A percentile compares a stretch with the other conserved stretches of the same genome.
Conservation (phyloP, 805 yeast genomes). For the Ogataea philodendri region DNA sequence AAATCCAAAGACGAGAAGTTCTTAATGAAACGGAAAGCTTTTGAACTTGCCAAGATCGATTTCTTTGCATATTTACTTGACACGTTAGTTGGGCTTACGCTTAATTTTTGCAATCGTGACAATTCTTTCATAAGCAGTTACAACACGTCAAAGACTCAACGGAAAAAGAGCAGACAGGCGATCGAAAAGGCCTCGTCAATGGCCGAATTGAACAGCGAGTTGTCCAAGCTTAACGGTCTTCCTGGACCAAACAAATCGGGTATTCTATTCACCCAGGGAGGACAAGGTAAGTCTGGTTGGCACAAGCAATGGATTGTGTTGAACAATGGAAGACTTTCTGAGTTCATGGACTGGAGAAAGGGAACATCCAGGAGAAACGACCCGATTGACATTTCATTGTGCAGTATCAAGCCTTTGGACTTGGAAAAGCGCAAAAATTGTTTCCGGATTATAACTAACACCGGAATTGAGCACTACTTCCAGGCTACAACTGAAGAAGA, state of each 20-base stretch:
- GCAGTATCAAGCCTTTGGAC: conserved; percentile 52
- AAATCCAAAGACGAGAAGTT: conserved; percentile 35
- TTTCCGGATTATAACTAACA: conserved; percentile 73
- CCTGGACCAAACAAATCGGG: conserved; percentile 37
- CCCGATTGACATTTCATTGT: conserved; percentile 70
- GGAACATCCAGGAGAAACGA: conserved; percentile 59
- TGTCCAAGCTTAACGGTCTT: conserved; percentile 38
- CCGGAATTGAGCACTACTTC: conserved; percentile 62
- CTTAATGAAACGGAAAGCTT: conserved; percentile 29
- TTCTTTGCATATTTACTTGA: conserved; percentile 33
- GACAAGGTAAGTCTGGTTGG: conserved; percentile 70
- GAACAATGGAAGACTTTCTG: conserved; percentile 62
- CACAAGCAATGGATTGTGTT: conserved; percentile 86
- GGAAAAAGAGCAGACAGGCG: conserved; percentile 20
- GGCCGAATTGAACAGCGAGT: conserved; percentile 36
- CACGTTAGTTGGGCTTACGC: conserved; percentile 20
- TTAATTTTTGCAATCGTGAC: conserved; percentile 18
- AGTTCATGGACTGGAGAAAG: conserved; percentile 78
- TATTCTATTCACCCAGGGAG: conserved; percentile 55
- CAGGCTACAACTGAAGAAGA: conserved; percentile 74
- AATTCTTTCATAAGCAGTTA: conserved; percentile 12
- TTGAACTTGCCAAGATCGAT: conserved; percentile 33
- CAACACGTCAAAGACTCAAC: conserved; percentile 16
- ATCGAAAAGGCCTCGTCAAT: conserved; percentile 23
- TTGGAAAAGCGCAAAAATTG: conserved; percentile 53